Evolutionary conservation across 2,329 filamentous ascomycete genomes (phyloP).

Genomic region (Colletotrichum tropicale): DNA sequence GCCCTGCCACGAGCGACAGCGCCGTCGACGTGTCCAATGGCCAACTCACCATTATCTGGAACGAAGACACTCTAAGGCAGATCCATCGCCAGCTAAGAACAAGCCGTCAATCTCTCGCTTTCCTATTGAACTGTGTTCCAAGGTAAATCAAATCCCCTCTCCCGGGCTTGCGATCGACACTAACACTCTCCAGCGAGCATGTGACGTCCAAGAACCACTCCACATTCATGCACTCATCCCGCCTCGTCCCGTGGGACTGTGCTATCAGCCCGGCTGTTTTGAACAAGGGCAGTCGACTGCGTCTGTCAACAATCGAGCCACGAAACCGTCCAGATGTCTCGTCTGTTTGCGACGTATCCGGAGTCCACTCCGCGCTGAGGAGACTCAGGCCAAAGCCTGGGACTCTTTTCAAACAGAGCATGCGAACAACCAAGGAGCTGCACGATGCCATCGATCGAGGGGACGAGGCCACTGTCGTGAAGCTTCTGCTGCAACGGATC

Average conservation of each 20-base stretch:
- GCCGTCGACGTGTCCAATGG: conserved; percentile 4
- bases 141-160: neutral
- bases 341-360: neutral
- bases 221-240: conserved; percentile 18
- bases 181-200: conserved; percentile 4
- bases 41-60: conserved; percentile 23
- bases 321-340: neutral
- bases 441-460: conserved; percentile 27
- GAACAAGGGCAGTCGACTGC: conserved; percentile 18
- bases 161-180: neutral
- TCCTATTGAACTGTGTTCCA: conserved; percentile 20
- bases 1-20: neutral
- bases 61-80: conserved; percentile 18
- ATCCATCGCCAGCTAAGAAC: conserved; percentile 1
- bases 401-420: conserved; percentile 11
- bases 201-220: conserved; percentile 16
- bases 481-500: conserved; percentile 22
- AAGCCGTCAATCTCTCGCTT: conserved; percentile 13
- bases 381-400: conserved; percentile 13
- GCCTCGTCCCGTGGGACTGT: conserved; percentile 8
- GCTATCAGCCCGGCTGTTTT: conserved; percentile 19
- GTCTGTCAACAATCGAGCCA: conserved; percentile 1
- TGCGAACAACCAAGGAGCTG: conserved; percentile 20
- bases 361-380: conserved; percentile 1
- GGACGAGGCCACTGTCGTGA: conserved; percentile 23